Base-by-base conservation (phyloP, 75 land plant species). In the Gnetum montanum region DNA sequence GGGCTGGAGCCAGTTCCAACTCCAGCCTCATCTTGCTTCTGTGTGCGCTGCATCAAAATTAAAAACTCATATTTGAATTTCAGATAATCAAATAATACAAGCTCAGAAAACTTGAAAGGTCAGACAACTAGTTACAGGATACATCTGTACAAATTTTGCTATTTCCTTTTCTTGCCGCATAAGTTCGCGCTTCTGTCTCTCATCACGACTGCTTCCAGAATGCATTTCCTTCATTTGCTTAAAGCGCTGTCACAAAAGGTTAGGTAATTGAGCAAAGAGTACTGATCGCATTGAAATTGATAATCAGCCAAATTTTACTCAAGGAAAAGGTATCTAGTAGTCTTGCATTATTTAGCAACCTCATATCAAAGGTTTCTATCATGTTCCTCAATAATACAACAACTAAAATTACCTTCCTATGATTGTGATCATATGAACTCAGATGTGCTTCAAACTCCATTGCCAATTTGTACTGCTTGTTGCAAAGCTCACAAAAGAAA, bases 391-490 rank as follows among this genome's bases (percentile, higher is more conserved):
- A n/a, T n/a, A n/a, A n/a, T n/a, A n/a, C n/a, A n/a, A n/a, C n/a
- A n/a, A n/a, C n/a, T n/a, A 46, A 51, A 38, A 40, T 23, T 50
- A 82, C 96, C 96, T 95, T 95, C 63, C 85, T 75, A 68, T 95
- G 99, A 47, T 95, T 95, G 73, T 95, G 99, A 64, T 85, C 96
- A 70, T 95, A 95, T 15, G 99, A 95, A 70, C 99, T 95, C 46
- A 95, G 69, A 47, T 95, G 99, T n/a, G 60, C 76, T 55, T 95
- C 99, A 68, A 95, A 95, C 70, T 95, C 99, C 74, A 83, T 78
- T 3, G 99, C 99, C 73, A 90, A 56, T 49, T 95, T 95, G 72
- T 95, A 95, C 61, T 95, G 99, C 69, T 95, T 95, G 92, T 85
- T 92, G 79, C 99, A 95, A 40, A 95, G 96, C 37, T 86, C 85